Conservation (phyloP, 331 rosid species). For the Pyrus hybrid region DNA sequence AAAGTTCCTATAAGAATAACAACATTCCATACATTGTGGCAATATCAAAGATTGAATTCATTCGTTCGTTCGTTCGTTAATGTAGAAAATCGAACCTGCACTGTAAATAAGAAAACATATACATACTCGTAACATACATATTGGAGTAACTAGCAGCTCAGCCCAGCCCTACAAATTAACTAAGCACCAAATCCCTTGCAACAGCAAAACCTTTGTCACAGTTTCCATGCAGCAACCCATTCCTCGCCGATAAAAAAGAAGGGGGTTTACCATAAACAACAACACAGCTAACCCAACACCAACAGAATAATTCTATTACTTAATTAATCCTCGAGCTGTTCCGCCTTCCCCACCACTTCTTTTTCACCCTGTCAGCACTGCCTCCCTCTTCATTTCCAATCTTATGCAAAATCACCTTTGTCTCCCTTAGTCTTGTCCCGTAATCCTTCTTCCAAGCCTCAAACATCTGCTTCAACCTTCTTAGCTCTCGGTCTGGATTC, state of each 20-base stretch:
- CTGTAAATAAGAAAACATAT: background rate
- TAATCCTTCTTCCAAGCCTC: conserved; percentile 99
- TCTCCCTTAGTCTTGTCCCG: conserved; percentile 74
- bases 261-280: conserved; percentile 29
- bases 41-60: no score
- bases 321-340: conserved; percentile 73
- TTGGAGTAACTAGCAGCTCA: conserved; percentile 5
- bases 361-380: conserved; percentile 57
- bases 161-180: background rate
- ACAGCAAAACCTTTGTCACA: conserved; percentile 20
- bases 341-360: conserved; percentile 96
- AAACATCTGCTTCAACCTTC: conserved; percentile 94
- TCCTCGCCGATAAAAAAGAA: conserved; percentile 8
- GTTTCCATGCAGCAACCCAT: background rate
- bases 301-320: background rate
- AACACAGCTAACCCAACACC: conserved; percentile 14
- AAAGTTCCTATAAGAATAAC: no score
- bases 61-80: background rate
- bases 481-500: conserved; percentile 84
- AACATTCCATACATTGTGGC: background rate
- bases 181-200: conserved; percentile 4
- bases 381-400: conserved; percentile 74
- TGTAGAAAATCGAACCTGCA: background rate
- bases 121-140: no score
- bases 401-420: conserved; percentile 73